These are phyloP conservation scores for Penicillium psychrosexuale DNA, from an alignment of 2,329 filamentous ascomycete genomes.

Conservation along the genomic window DNA sequence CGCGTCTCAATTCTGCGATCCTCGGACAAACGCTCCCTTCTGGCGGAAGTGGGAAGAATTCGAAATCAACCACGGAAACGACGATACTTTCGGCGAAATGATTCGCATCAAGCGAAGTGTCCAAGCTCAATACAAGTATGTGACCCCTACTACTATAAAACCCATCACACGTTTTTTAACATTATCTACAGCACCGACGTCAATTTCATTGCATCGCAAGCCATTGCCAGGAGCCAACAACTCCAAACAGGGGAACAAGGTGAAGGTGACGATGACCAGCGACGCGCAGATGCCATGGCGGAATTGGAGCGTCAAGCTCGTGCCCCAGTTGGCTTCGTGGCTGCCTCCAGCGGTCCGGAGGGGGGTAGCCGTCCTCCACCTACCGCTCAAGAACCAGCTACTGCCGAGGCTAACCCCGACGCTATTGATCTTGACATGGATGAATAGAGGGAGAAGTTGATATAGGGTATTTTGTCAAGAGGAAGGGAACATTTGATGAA, in stretches of 20 bases:
- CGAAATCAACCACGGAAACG: conserved; percentile 96
- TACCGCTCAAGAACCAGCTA: conserved; percentile 29
- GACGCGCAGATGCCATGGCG: conserved; percentile 76
- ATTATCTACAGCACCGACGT: conserved; percentile 69
- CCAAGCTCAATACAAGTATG: conserved; percentile 89
- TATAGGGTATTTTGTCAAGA: background rate
- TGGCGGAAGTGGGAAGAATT: conserved; percentile 98
- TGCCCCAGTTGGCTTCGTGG: conserved; percentile 86
- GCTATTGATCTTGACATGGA: conserved; percentile 70
- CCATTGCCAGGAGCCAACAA: conserved; percentile 74
- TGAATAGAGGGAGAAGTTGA: conserved; percentile 22
- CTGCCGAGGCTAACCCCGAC: conserved; percentile 69
- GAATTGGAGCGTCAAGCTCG: conserved; percentile 83
- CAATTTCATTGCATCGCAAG: conserved; percentile 96
- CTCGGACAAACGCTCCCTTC: conserved; percentile 81
- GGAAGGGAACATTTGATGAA: background rate
- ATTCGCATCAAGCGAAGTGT: conserved; percentile 95
- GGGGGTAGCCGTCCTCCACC: conserved; percentile 54
- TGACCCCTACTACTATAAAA: conserved; percentile 11
- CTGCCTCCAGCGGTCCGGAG: conserved; percentile 72
- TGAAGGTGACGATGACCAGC: conserved; percentile 44
- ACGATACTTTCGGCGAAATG: conserved; percentile 99
- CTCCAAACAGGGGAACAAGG: conserved; percentile 36
- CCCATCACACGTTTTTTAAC: conserved; percentile 34
- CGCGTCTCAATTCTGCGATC: conserved; percentile 95